A percentile compares a stretch with the other conserved stretches of the same genome.
phyloP scores from a whole-genome alignment of 2,329 filamentous ascomycete genomes.

The Xenosphaeropsis pyriputrescens region DNA sequence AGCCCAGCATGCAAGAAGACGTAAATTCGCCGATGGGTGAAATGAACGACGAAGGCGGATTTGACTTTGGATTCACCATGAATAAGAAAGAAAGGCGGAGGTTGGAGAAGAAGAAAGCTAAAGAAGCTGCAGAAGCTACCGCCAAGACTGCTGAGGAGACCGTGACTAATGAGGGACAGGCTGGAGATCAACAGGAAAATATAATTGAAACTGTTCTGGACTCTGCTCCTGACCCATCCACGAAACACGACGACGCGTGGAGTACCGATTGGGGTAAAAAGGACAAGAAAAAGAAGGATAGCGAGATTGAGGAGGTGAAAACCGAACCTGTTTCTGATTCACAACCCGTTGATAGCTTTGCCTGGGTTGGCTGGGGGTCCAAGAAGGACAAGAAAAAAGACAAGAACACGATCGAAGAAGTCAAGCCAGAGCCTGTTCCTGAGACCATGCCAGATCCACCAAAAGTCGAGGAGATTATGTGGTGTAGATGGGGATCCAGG shows the following conservation, averaged over 20 bases:
- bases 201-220: constrained; percentile 9
- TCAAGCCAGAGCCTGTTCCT: constrained; percentile 29
- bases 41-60: constrained; percentile 22
- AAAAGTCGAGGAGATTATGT: constrained; percentile 28
- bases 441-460: constrained; percentile 28
- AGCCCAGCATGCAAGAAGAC: constrained; percentile 17
- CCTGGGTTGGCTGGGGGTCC: constrained; percentile 22
- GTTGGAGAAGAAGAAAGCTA: constrained; percentile 19
- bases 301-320: constrained; percentile 16
- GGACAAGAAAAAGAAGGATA: constrained; percentile 32
- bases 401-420: constrained; percentile 31
- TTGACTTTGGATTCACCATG: constrained; percentile 13
- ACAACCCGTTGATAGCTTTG: constrained; percentile 30
- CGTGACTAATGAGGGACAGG: constrained; percentile 10
- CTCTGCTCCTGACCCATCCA: constrained; percentile 3
- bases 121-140: constrained; percentile 12
- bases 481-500: constrained; percentile 25
- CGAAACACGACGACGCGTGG: constrained; percentile 16
- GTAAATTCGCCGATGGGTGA: constrained; percentile 14
- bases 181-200: constrained; percentile 24
- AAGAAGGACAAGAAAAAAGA: constrained; percentile 32
- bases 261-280: constrained; percentile 19
- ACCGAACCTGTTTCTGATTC: constrained; percentile 10
- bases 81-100: constrained; percentile 30
- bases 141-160: constrained; percentile 7